Evolutionary conservation across 2,329 filamentous ascomycete species (phyloP), one percentile per base, ranked within the genome.

Genomic region (Nannizziopsis barbatae): DNA sequence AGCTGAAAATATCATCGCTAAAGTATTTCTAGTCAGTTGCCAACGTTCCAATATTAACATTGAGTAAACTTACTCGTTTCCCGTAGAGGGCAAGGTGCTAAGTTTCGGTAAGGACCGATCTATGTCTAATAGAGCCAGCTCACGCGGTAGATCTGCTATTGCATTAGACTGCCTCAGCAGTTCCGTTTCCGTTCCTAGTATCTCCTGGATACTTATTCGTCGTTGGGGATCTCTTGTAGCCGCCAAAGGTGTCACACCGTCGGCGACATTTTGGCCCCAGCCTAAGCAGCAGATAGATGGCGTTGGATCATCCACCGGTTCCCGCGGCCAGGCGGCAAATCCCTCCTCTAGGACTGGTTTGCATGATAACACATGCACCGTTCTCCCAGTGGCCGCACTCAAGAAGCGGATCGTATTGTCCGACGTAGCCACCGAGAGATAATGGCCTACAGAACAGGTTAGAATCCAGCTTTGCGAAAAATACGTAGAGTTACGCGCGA

Each of bases 391-490:
- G 63, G 92, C 87, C 17, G 87, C 69, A 52, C 84, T 84, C 62
- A 90, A 76, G 32, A 94, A 69, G 50, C 86, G 80, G 15, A 92
- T 78, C 5, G 77, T 77, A 22, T 85, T 84, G 69, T 94, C 86
- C 56, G 78, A 86, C 80, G 86, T 94, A 40, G 81, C 86, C 11
- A 92, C 79, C 11, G 87, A 87, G 47, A 95, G 75, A 37, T 86
- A 80, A 53, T 86, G 83, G 18, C 64, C 63, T 66, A 45, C 27
- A 3, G 35, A 48, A 27, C 48, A 35, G 50, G 36, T 54, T 33
- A 39, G 5, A 14, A 42, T 31, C 17, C 37, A 18, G 11, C 10
- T 45, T 36, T 12, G 12, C 7, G n/a, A n/a, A 6, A 45, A 10
- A 12, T 15, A 36, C 22, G 31, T 7, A 30, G 5, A 39, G 20